Conservation (phyloP, 176 grass and related monocot species). For the Tillandsia leiboldiana region DNA sequence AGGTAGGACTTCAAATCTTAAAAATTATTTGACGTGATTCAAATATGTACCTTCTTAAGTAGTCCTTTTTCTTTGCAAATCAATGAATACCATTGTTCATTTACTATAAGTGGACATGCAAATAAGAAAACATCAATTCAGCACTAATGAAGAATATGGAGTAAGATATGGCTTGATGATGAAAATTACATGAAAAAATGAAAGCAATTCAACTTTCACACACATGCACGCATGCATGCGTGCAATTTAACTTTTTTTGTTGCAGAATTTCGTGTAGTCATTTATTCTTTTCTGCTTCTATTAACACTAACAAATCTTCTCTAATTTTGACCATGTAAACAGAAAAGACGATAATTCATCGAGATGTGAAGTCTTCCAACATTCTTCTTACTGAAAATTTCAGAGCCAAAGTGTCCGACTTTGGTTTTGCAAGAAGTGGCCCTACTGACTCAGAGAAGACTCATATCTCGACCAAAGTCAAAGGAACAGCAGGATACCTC, state of each 20-base stretch:
- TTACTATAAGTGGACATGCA: neutral
- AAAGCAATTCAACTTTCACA: neutral
- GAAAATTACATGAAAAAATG: too few species aligned
- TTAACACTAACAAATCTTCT: slow-evolving; percentile 5
- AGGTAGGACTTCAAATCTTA: slow-evolving; percentile 26
- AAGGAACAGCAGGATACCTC: slow-evolving; percentile 93
- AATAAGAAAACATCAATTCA: neutral
- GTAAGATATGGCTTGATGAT: too few species aligned
- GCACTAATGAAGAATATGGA: neutral
- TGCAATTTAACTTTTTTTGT: neutral
- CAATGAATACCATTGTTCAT: neutral
- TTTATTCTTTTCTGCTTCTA: too few species aligned
- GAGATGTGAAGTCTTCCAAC: slow-evolving; percentile 98
- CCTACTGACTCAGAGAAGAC: slow-evolving; percentile 82
- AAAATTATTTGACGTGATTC: neutral
- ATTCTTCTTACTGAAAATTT: slow-evolving; percentile 92
- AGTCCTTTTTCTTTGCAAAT: neutral
- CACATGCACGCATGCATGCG: neutral
- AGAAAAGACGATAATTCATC: slow-evolving; percentile 99
- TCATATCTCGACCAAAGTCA: slow-evolving; percentile 96
- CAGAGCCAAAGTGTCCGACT: slow-evolving; percentile 86
- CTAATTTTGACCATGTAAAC: slow-evolving; percentile 24
- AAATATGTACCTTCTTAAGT: neutral
- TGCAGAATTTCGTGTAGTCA: too few species aligned
- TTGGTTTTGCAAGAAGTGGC: slow-evolving; percentile 88